Conservation (phyloP, 805 yeast genomes). For the Jamesozyma rosinii region DNA sequence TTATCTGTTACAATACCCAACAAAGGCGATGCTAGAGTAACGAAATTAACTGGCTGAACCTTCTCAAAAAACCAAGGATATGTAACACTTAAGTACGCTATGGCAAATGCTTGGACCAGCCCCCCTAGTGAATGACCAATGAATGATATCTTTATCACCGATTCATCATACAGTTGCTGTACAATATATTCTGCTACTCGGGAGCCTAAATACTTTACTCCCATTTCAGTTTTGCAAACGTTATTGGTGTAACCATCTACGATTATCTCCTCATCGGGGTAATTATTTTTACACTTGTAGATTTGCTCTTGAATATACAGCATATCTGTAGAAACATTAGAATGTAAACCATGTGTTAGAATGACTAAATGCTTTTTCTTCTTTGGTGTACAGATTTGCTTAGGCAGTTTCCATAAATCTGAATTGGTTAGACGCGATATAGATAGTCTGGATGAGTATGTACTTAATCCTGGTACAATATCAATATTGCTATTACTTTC, state of each 20-base stretch:
- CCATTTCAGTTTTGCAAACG: slow-evolving; percentile 71
- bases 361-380: slow-evolving; percentile 57
- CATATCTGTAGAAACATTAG: slow-evolving; percentile 71
- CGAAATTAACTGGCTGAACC: slow-evolving; percentile 56
- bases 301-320: slow-evolving; percentile 61
- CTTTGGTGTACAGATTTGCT: slow-evolving; percentile 8
- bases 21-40: slow-evolving; percentile 66
- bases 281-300: slow-evolving; percentile 35
- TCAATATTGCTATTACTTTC: slow-evolving; percentile 13
- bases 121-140: slow-evolving; percentile 80
- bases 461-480: slow-evolving; percentile 22
- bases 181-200: slow-evolving; percentile 59
- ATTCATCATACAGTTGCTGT: slow-evolving; percentile 36
- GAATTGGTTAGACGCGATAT: slow-evolving; percentile 47
- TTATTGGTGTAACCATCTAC: slow-evolving; percentile 65
- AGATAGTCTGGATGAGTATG: slow-evolving; percentile 30
- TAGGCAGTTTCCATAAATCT: slow-evolving; percentile 66
- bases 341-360: slow-evolving; percentile 69
- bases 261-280: slow-evolving; percentile 37
- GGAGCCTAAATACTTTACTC: slow-evolving; percentile 64
- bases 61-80: slow-evolving; percentile 59
- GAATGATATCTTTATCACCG: slow-evolving; percentile 52
- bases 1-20: slow-evolving; percentile 71
- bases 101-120: slow-evolving; percentile 63
- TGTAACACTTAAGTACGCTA: slow-evolving; percentile 58